Percentiles rank a stretch among this genome's conserved stretches.
phyloP scores from a whole-genome alignment of 768 basidiomycete species.

The Boletus pseudopeckii region DNA sequence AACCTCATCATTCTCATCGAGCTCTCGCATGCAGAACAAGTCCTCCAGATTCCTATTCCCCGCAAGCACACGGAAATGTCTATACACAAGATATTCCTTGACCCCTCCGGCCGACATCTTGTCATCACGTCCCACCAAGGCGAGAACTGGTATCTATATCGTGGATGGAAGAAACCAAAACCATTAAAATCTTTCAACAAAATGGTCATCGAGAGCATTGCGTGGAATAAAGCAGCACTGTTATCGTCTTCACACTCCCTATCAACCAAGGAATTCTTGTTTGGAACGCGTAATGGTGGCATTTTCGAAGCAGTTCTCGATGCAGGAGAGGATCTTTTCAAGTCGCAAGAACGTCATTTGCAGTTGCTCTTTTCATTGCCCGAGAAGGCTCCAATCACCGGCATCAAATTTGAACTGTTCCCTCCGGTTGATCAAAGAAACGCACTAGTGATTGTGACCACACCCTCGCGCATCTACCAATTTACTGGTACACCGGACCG shows the following conservation, averaged over 20 bases:
- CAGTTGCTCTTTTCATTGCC: slow-evolving; percentile 73
- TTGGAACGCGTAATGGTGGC: slow-evolving; percentile 80
- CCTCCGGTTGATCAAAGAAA: slow-evolving; percentile 59
- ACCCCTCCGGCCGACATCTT: slow-evolving; percentile 90
- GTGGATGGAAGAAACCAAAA: slow-evolving; percentile 77
- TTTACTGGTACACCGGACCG: slow-evolving; percentile 69
- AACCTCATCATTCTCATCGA: slow-evolving; percentile 86
- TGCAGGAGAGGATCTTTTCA: slow-evolving; percentile 89
- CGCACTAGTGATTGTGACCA: slow-evolving; percentile 76
- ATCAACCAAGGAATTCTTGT: slow-evolving; percentile 79
- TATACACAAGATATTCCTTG: slow-evolving; percentile 82
- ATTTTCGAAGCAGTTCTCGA: slow-evolving; percentile 90
- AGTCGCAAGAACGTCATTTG: slow-evolving; percentile 78
- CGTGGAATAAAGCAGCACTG: slow-evolving; percentile 79
- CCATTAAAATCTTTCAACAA: slow-evolving; percentile 73
- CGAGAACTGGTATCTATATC: slow-evolving; percentile 91
- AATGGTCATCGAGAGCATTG: slow-evolving; percentile 85
- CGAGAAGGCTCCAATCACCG: slow-evolving; percentile 80
- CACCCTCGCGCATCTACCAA: slow-evolving; percentile 87
- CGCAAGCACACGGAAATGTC: slow-evolving; percentile 72
- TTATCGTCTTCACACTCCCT: slow-evolving; percentile 63
- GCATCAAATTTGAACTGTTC: slow-evolving; percentile 78
- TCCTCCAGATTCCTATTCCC: slow-evolving; percentile 74
- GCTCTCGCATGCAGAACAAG: slow-evolving; percentile 81
- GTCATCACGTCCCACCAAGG: slow-evolving; percentile 82